Percentiles rank a stretch among this genome's conserved stretches.
Conservation (phyloP, 2,329 filamentous ascomycete genomes). For the Zymoseptoria tritici region DNA sequence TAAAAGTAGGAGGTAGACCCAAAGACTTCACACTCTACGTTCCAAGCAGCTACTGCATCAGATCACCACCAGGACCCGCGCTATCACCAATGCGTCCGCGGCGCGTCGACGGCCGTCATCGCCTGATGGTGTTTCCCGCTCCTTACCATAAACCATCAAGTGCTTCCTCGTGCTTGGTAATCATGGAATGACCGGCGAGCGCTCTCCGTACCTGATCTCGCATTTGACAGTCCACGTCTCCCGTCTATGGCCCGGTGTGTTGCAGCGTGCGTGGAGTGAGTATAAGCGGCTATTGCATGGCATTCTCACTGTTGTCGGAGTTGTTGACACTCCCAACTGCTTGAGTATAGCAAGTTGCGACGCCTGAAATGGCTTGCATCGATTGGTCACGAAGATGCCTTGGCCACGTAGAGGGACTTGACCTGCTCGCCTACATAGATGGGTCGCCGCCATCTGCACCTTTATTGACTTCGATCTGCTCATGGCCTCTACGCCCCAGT, state of each 20-base stretch:
- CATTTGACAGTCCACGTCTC: not conserved
- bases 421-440: not conserved
- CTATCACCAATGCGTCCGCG: not conserved
- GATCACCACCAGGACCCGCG: not conserved
- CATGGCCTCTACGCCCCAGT: not conserved
- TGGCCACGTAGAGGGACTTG: not conserved
- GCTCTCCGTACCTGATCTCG: not conserved
- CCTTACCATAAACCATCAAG: not conserved
- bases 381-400: not conserved
- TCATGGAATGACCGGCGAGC: not conserved
- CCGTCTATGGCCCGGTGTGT: not conserved
- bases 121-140: not conserved
- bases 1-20: too few species aligned
- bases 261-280: not conserved
- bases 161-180: not conserved
- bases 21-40: not conserved
- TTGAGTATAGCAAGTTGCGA: not conserved
- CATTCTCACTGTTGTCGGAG: not conserved
- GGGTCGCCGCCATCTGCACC: too few species aligned
- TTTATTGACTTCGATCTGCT: not conserved
- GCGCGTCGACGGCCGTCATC: not conserved
- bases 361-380: not conserved
- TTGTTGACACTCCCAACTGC: not conserved
- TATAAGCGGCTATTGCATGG: not conserved
- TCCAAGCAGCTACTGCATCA: not conserved